Base-by-base conservation (phyloP, 1,284 basidiomycete species). In the Irpex lacteus region DNA sequence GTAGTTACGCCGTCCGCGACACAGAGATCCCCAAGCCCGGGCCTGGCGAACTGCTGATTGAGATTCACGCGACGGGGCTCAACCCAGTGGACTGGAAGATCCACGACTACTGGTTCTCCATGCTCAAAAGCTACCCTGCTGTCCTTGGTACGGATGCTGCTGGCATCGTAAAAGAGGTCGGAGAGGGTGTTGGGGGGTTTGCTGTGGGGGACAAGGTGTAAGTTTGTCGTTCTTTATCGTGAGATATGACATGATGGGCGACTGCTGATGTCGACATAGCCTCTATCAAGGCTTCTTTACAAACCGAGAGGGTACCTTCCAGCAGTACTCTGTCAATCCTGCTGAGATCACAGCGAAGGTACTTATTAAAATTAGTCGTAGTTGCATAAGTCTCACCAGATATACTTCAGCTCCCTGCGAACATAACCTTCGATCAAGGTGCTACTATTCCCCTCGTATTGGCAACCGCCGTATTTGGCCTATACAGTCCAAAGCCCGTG, bases 131-230 rank as follows among this genome's bases (percentile, higher is more conserved):
- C 37, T 80, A 74, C 60, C 78, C 84, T 13, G 76, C 78, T 8
- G 73, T 83, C 2, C 72, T 84, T 4, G 88, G 88, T 7, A 79
- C 75, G 15, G 88, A 90, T 69, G 80, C 81, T 59, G 80, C 81
- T 50, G 88, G 88, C 5, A 75, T 80, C 3, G 81, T 89, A n/a
- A 80, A 80, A 36, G 75, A 78, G 57, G 72, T 88, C 47, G 86
- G 86, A 4, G 76, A 79, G 60, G 82, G 79, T 0, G 85, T 87
- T 15, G 75, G 75, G 1, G 70, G 75, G 50, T 79, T 87, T 70
- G 72, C 77, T 59, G 78, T 81, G 50, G 87, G 87, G 2, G 85
- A 89, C 70, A 78, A 79, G 69, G 83, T 88, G 84, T 85, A 74
- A 67, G 78, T 61, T 2, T 34, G 2, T 1, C 19, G 5, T 5